phyloP scores from a whole-genome alignment of 441 rosid species.

The Arabidopsis hybrid region DNA sequence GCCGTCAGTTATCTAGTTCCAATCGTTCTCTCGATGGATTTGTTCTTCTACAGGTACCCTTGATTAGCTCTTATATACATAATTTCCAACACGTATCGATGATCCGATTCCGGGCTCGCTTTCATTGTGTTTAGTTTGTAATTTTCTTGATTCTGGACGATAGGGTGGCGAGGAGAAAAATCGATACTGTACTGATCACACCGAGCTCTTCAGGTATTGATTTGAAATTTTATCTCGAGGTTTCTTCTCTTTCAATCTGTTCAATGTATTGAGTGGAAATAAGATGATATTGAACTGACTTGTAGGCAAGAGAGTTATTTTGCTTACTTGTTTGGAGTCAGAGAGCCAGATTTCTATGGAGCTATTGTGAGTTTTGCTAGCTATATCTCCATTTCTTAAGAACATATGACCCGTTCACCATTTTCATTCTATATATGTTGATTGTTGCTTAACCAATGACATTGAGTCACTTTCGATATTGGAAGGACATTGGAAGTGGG shows the following conservation, averaged over 20 bases:
- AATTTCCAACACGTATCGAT: background rate
- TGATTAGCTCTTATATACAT: background rate
- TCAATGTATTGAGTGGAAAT: background rate
- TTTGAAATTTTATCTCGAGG: background rate
- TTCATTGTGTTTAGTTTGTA: background rate
- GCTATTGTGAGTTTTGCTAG: conserved; percentile 74
- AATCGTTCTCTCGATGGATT: conserved; percentile 70
- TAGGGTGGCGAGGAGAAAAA: conserved; percentile 89
- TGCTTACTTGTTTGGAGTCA: conserved; percentile 88
- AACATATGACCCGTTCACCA: background rate
- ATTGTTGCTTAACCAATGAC: background rate
- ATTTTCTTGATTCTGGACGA: background rate
- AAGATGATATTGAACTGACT: conserved; percentile 13
- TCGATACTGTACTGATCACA: conserved; percentile 90
- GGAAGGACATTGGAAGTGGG: conserved; percentile 84
- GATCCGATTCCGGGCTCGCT: too few species aligned
- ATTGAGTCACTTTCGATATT: background rate
- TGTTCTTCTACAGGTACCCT: conserved; percentile 71
- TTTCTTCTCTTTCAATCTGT: background rate
- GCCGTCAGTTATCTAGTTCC: conserved; percentile 54
- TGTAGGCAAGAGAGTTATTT: conserved; percentile 94
- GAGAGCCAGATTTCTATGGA: conserved; percentile 86
- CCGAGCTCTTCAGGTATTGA: conserved; percentile 83
- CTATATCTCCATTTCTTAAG: conserved; percentile 1
- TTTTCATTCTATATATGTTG: background rate